phyloP scores from a whole-genome alignment of 495 filamentous ascomycete genomes.

The Penicillium angulare region DNA sequence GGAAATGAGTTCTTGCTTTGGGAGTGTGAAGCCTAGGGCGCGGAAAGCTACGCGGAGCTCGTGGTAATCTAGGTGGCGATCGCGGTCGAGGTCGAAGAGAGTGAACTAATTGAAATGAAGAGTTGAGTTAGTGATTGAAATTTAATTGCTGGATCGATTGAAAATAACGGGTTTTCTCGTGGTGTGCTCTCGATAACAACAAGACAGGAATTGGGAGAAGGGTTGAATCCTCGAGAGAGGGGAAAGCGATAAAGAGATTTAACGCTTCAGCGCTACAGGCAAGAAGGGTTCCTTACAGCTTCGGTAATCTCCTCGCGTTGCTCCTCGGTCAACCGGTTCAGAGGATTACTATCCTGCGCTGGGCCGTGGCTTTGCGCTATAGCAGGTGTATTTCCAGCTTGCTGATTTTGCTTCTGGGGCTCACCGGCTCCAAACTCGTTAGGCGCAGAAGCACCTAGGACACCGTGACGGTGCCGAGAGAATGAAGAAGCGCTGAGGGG shows the following conservation, averaged over 20 bases:
- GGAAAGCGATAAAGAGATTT: no score
- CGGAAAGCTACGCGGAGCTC: constrained; percentile 97
- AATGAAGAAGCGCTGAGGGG: constrained; percentile 51
- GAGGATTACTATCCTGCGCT: constrained; percentile 45
- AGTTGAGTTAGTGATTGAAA: background rate
- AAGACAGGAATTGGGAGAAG: no score
- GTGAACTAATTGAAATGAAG: constrained; percentile 57
- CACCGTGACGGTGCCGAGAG: constrained; percentile 38
- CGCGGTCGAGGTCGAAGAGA: constrained; percentile 96
- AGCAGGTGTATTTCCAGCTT: constrained; percentile 24
- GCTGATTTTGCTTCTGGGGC: constrained; percentile 29
- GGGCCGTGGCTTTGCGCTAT: constrained; percentile 37
- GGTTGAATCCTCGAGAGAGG: no score
- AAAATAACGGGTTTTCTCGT: no score
- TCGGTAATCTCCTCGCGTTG: constrained; percentile 87
- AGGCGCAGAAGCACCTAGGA: constrained; percentile 25
- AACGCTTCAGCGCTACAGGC: background rate
- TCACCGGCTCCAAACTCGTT: constrained; percentile 31
- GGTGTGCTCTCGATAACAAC: no score
- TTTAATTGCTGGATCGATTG: no score
- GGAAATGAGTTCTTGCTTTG: constrained; percentile 75
- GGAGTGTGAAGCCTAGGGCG: constrained; percentile 88
- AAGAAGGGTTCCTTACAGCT: constrained; percentile 60
- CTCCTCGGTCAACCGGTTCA: constrained; percentile 69
- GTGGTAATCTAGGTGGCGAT: constrained; percentile 91